Evolutionary conservation across 345 rosid species (phyloP).

Genomic region (Leavenworthia alabamica): DNA sequence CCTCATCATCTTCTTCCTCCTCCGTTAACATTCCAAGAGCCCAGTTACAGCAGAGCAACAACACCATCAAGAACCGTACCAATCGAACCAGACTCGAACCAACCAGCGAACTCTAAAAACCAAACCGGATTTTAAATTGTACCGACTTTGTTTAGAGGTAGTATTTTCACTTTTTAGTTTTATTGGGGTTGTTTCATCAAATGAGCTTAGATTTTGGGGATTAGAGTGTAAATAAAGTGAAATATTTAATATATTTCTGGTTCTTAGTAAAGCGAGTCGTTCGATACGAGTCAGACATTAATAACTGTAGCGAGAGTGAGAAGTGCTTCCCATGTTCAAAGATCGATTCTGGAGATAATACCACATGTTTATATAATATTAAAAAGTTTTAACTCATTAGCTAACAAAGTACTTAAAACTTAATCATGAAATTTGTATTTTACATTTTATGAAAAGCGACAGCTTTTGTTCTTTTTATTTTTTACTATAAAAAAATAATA

Average conservation of each 20-base stretch:
- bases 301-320: conserved; percentile 23
- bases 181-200: not conserved
- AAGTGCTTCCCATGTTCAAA: conserved; percentile 28
- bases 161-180: not conserved
- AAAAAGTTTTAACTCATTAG: conserved; percentile 17
- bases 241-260: not conserved
- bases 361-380: conserved; percentile 23
- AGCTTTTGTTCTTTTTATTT: conserved; percentile 21
- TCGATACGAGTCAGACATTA: conserved; percentile 23
- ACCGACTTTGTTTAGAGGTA: no score
- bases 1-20: no score
- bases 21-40: conserved; percentile 12
- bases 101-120: not conserved
- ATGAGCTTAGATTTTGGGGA: no score
- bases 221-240: conserved; percentile 23
- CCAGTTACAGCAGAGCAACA: no score
- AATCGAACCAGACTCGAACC: conserved; percentile 35
- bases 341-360: conserved; percentile 22
- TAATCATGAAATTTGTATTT: conserved; percentile 4
- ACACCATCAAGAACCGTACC: conserved; percentile 21
- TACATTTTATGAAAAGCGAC: conserved; percentile 11
- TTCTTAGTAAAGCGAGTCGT: conserved; percentile 9
- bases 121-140: not conserved
- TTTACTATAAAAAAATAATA: no score
- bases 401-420: not conserved